These are phyloP conservation scores for Cytauxzoon felis DNA, from an alignment of 169 alveolate species.

Conservation along the genomic window DNA sequence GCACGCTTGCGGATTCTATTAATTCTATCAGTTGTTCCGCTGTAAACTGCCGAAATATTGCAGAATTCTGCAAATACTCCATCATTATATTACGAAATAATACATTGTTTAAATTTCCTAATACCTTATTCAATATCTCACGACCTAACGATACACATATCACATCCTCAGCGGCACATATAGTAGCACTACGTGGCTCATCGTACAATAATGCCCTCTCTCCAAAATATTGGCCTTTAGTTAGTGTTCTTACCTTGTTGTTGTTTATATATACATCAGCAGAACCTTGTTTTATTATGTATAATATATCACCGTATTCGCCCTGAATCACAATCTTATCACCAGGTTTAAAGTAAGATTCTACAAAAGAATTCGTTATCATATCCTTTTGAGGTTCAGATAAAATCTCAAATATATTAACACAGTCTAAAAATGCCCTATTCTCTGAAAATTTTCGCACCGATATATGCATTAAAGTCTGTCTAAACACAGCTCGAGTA, in stretches of 20 bases:
- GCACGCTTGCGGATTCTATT: constrained; percentile 75
- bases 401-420: constrained; percentile 82
- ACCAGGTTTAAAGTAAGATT: constrained; percentile 74
- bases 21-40: constrained; percentile 73
- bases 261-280: constrained; percentile 81
- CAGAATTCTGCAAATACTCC: constrained; percentile 79
- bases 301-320: constrained; percentile 86
- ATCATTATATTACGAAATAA: constrained; percentile 81
- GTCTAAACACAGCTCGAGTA: constrained; percentile 86
- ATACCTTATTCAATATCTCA: constrained; percentile 73
- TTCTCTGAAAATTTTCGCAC: constrained; percentile 86
- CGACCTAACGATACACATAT: constrained; percentile 82
- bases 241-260: constrained; percentile 73
- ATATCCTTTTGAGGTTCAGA: constrained; percentile 85
- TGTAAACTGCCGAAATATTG: constrained; percentile 78
- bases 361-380: constrained; percentile 85
- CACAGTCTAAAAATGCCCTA: constrained; percentile 82
- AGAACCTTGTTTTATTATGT: constrained; percentile 84
- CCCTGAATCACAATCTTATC: constrained; percentile 87
- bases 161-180: constrained; percentile 79
- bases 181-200: constrained; percentile 91
- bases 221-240: constrained; percentile 90
- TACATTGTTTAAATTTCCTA: constrained; percentile 84
- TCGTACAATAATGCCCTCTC: constrained; percentile 89
- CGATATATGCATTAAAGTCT: constrained; percentile 82